These are phyloP conservation scores for Tagetes patula DNA, from an alignment of 129 eudicot species.

Conservation along the genomic window DNA sequence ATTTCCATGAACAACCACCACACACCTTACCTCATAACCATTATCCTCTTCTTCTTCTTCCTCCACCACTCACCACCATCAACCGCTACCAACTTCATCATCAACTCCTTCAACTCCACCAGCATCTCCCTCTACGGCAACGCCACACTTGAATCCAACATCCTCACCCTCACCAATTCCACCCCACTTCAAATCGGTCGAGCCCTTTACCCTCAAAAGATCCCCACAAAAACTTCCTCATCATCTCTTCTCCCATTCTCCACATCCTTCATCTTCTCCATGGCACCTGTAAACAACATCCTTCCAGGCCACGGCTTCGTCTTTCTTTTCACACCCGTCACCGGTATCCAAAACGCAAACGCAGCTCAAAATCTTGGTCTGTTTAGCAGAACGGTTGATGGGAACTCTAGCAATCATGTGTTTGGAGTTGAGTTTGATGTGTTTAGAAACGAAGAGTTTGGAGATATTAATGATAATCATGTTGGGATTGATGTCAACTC, in stretches of 20 bases:
- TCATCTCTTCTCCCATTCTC: slow-evolving; percentile 54
- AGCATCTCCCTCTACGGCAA: slow-evolving; percentile 55
- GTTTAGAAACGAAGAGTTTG: slow-evolving; percentile 59
- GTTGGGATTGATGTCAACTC: slow-evolving; percentile 75
- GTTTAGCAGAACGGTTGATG: slow-evolving; percentile 47
- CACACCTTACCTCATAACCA: neutral
- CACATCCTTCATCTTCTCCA: slow-evolving; percentile 70
- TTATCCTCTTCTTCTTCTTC: slow-evolving; percentile 7
- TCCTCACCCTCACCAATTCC: slow-evolving; percentile 52
- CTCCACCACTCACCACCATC: slow-evolving; percentile 20
- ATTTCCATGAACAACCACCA: slow-evolving; percentile 20
- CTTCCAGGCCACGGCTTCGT: slow-evolving; percentile 71
- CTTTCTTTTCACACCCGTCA: slow-evolving; percentile 56
- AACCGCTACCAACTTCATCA: slow-evolving; percentile 48
- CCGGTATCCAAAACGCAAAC: slow-evolving; percentile 40
- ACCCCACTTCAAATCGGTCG: slow-evolving; percentile 54
- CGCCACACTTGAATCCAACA: slow-evolving; percentile 55
- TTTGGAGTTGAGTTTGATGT: slow-evolving; percentile 78
- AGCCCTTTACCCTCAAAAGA: slow-evolving; percentile 50
- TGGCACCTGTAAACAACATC: slow-evolving; percentile 43
- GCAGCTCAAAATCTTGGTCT: slow-evolving; percentile 66
- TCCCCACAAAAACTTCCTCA: slow-evolving; percentile 44
- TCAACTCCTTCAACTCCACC: slow-evolving; percentile 58
- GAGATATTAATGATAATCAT: slow-evolving; percentile 53
- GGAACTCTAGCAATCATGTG: slow-evolving; percentile 46